Evolutionary conservation across 768 basidiomycete species (phyloP).

Genomic region (Macrocybe gigantea): DNA sequence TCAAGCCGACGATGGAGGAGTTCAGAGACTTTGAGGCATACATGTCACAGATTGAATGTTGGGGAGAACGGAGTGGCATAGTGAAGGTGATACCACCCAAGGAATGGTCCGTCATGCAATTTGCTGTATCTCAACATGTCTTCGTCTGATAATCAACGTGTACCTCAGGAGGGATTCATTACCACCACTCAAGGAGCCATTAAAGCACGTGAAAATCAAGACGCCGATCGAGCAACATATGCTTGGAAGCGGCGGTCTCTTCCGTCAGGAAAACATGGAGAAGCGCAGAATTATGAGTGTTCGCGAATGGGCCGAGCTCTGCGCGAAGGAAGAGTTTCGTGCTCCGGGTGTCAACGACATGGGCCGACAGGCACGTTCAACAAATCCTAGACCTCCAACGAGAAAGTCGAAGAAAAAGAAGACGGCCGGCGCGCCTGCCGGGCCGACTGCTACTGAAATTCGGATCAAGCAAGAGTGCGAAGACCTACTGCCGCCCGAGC

Average conservation of each 20-base stretch:
- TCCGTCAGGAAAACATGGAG: conserved; percentile 87
- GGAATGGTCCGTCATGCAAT: conserved; percentile 67
- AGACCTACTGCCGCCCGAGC: conserved; percentile 31
- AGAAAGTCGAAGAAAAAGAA: conserved; percentile 38
- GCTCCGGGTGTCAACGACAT: conserved; percentile 71
- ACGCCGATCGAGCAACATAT: conserved; percentile 93
- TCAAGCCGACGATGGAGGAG: conserved; percentile 90
- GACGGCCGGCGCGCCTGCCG: conserved; percentile 27
- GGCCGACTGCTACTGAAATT: conserved; percentile 39
- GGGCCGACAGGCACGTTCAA: conserved; percentile 42
- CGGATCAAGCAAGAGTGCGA: conserved; percentile 44
- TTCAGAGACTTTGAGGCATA: conserved; percentile 90
- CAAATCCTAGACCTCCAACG: conserved; percentile 24
- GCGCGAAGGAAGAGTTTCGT: conserved; percentile 62
- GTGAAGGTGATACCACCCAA: conserved; percentile 94
- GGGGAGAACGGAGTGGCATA: conserved; percentile 89
- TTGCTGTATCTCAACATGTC: conserved; percentile 14
- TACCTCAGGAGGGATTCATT: conserved; percentile 58
- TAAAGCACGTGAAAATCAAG: conserved; percentile 73
- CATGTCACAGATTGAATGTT: conserved; percentile 80
- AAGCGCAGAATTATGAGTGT: conserved; percentile 80
- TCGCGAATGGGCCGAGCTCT: conserved; percentile 83
- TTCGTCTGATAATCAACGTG: conserved; percentile 15
- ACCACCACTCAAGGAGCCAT: conserved; percentile 65
- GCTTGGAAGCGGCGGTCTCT: conserved; percentile 80